Evolutionary conservation across 2,329 filamentous ascomycete species (phyloP), one percentile per base, ranked within the genome.

Genomic region (Penicillium sp.): DNA sequence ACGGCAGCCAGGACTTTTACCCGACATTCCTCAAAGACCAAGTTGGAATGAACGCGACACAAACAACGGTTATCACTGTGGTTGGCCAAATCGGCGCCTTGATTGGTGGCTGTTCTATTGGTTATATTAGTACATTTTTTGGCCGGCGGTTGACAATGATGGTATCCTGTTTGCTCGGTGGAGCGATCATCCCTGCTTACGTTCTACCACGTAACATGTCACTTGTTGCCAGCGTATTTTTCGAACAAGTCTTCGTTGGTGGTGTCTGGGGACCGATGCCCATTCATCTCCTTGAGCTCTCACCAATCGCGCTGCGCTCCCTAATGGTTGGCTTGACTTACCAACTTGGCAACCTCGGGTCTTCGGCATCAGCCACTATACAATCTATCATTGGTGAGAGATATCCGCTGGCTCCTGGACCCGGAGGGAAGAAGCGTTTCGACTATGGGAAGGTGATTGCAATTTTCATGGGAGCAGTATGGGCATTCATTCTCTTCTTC

Each of bases 311-410:
- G 3, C 63, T 76, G n/a, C 65, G 72, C 23, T 64, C 72, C 1
- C 60, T 73, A 18, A 64, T 71, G 37, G 67, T 74, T 14, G 73
- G 73, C 23, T 47, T 72, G 6, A 67, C 70, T 1, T 75, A 76
- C 54, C 72, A 76, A 58, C 65, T 77, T 31, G 73, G 74, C 6
- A 75, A 74, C 50, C 65, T 75, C 14, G 69, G 66, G 8, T 75
- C 75, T 1, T 75, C 71, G 6, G 74, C 76, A 5, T 72, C 70
- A 13, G 73, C 75, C 5, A 78, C 75, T 2, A 78, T 78, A 52
- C 71, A 78, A 50, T 69, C 73, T 2, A 71, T 70, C 0, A 72
- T 78, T 34, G 75, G 74, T 6, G 73, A 78, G 55, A 58, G 69
- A 13, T 78, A 73, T 54, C 74, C 75, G 3, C 60, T 78, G 21